phyloP scores from a whole-genome alignment of 257 asterid genomes.

The Nicotiana attenuata region DNA sequence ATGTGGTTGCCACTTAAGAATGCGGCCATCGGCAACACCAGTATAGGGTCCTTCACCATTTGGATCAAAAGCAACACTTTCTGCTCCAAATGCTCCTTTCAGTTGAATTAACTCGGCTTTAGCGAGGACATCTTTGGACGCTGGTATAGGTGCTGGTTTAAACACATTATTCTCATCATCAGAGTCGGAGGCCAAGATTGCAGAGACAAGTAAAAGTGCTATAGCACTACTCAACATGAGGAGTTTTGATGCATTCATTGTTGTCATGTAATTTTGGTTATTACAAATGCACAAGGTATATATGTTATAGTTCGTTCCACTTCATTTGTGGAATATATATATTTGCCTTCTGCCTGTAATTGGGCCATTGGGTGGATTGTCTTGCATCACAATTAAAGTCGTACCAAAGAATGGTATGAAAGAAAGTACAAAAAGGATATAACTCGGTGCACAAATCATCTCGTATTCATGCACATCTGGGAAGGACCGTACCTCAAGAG shows the following conservation, averaged over 20 bases:
- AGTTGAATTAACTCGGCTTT: conserved; percentile 40
- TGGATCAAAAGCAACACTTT: conserved; percentile 58
- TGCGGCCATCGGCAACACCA: conserved; percentile 73
- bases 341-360: neutral
- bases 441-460: too few relatives aligned
- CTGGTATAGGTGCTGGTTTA: conserved; percentile 34
- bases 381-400: neutral
- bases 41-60: conserved; percentile 68
- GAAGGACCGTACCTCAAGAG: too few relatives aligned
- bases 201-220: conserved; percentile 38
- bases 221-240: conserved; percentile 16
- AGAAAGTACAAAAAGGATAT: too few relatives aligned
- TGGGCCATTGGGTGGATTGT: neutral
- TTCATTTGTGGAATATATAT: neutral
- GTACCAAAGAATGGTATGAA: neutral
- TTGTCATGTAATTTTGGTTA: neutral
- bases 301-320: neutral
- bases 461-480: too few relatives aligned
- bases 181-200: conserved; percentile 32
- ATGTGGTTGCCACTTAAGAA: conserved; percentile 41
- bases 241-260: conserved; percentile 36
- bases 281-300: neutral
- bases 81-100: conserved; percentile 56
- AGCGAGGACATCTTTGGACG: conserved; percentile 34
- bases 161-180: conserved; percentile 20